Evolutionary conservation across 1,284 basidiomycete genomes (phyloP), one percentile per base, ranked within the genome.

Genomic region (Inonotus hispidus): DNA sequence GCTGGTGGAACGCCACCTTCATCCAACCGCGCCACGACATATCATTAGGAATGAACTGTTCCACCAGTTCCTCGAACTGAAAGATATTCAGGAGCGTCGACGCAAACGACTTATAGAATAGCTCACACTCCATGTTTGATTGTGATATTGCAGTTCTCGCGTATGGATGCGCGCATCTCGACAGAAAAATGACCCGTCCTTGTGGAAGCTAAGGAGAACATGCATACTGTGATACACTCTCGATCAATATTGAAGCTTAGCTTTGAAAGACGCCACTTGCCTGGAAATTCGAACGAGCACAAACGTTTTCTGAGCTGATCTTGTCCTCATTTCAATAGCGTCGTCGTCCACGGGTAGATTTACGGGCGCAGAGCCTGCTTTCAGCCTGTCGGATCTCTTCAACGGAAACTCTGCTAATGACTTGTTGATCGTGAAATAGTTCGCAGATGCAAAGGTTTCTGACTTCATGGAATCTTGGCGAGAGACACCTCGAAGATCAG

Each of bases 81-180:
- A 47, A 55, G 16, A 19, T 23, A 50, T 63, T 39, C 57, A 47
- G 2, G 61, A 49, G 55, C 56, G 55, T 45, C 38, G n/a, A 23
- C 29, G 4, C 47, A 45, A 60, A 50, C 27, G n/a, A 4, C 46
- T 56, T 54, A 41, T 37, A 27, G 16, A 23, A 35, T 46, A 52
- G 69, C 88, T 66, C 72, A 91, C 89, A 73, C 89, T 92, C 84
- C 87, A 93, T 0, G 93, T 94, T 72, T 92, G 87, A 71, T 95
- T 93, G 65, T 84, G 82, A 72, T 93, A 95, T 68, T 90, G 87
- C 53, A 97, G 73, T 60, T 85, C 83, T 57, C 86, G 79, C 8
- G 88, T 90, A 62, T 81, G 81, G 68, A 90, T 89, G 29, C 81
- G 82, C 16, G 87, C 88, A 65, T 90, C 87, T 38, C 82, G 83